Conservation (phyloP, 2,329 filamentous ascomycete genomes). For the Stemphylium lycopersici region DNA sequence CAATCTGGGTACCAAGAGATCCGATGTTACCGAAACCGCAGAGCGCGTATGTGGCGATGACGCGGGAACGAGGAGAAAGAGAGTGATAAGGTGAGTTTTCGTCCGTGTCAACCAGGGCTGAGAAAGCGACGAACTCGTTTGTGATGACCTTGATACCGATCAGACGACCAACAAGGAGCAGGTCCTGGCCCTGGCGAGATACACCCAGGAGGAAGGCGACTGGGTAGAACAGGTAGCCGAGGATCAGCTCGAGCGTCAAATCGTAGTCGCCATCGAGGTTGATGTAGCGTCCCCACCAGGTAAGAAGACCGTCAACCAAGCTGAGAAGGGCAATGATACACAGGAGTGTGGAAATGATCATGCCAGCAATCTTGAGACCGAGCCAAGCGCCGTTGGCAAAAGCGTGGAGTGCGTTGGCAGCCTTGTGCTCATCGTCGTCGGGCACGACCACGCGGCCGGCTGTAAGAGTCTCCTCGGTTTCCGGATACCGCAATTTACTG, state of each 20-base stretch:
- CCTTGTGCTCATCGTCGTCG: slow-evolving; percentile 75
- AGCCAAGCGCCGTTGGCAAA: slow-evolving; percentile 86
- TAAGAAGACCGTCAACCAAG: slow-evolving; percentile 76
- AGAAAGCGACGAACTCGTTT: slow-evolving; percentile 82
- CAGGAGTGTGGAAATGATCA: slow-evolving; percentile 79
- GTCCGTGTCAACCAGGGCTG: slow-evolving; percentile 56
- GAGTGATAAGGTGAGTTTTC: slow-evolving; percentile 57
- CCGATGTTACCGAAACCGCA: slow-evolving; percentile 81
- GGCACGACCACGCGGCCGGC: slow-evolving; percentile 81
- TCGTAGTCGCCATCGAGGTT: slow-evolving; percentile 69
- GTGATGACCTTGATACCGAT: slow-evolving; percentile 86
- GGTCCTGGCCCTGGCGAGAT: slow-evolving; percentile 61
- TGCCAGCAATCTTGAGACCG: slow-evolving; percentile 83
- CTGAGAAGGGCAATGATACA: slow-evolving; percentile 81
- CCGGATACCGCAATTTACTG: slow-evolving; percentile 87
- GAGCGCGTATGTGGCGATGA: slow-evolving; percentile 86
- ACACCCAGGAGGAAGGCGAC: slow-evolving; percentile 83
- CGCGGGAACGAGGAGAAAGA: slow-evolving; percentile 71
- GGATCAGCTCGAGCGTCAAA: slow-evolving; percentile 76
- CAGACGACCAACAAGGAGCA: slow-evolving; percentile 76
- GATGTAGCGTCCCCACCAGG: slow-evolving; percentile 83
- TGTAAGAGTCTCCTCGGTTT: slow-evolving; percentile 84
- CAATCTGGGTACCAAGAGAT: slow-evolving; percentile 87
- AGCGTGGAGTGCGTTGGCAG: slow-evolving; percentile 82
- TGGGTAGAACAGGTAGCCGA: slow-evolving; percentile 79